phyloP scores from a whole-genome alignment of 2,329 filamentous ascomycete species.

The Thelonectria blattea region DNA sequence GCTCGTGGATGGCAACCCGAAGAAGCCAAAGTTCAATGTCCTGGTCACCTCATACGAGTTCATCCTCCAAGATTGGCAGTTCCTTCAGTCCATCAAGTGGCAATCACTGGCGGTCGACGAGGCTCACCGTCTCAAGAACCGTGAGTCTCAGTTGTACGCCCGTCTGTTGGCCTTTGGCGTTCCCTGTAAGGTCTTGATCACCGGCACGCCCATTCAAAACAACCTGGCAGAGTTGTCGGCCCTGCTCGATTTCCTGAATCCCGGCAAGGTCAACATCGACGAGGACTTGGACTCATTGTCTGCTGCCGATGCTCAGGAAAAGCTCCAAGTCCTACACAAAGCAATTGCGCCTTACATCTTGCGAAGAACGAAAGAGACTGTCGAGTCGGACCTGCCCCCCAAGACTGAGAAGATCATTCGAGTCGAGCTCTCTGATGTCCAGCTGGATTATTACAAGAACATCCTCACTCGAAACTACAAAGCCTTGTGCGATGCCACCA shows the following conservation, averaged over 20 bases:
- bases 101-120: conserved; percentile 97
- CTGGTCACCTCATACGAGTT: conserved; percentile 98
- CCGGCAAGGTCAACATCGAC: conserved; percentile 90
- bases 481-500: conserved; percentile 87
- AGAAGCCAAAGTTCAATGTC: conserved; percentile 96
- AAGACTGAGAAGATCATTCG: conserved; percentile 99
- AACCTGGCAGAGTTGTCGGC: conserved; percentile 92
- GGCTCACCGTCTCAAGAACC: conserved; percentile 95
- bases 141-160: conserved; percentile 89
- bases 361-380: conserved; percentile 94
- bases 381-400: conserved; percentile 93
- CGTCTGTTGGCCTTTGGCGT: conserved; percentile 86
- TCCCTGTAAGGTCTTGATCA: conserved; percentile 90
- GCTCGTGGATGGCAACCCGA: conserved; percentile 82
- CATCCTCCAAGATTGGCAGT: conserved; percentile 83
- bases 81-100: conserved; percentile 92
- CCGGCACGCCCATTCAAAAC: conserved; percentile 96
- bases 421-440: conserved; percentile 93
- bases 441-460: conserved; percentile 98
- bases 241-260: conserved; percentile 94
- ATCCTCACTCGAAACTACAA: conserved; percentile 96
- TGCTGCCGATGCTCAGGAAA: conserved; percentile 81
- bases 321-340: conserved; percentile 83
- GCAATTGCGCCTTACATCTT: conserved; percentile 94
- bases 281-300: conserved; percentile 84